Percentiles rank a stretch among this genome's conserved stretches.
phyloP scores from a whole-genome alignment of 306 rosid genomes.

The Ormosia semicastrata region DNA sequence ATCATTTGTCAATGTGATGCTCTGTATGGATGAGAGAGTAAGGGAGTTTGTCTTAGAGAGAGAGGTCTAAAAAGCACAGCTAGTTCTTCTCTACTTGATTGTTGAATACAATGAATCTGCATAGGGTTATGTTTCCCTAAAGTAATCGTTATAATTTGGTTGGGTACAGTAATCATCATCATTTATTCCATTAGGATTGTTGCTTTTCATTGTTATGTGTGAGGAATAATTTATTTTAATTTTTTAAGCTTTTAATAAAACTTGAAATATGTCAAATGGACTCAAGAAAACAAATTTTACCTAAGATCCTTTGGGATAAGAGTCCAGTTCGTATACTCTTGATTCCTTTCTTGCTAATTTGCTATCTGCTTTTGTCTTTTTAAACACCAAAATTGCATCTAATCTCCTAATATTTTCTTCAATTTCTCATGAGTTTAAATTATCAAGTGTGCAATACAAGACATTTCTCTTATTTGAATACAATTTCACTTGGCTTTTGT shows the following conservation, averaged over 20 bases:
- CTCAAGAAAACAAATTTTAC: no score
- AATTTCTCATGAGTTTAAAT: background rate
- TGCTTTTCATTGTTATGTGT: background rate
- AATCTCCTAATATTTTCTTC: background rate
- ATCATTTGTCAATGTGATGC: no score
- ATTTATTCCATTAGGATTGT: background rate
- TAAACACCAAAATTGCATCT: background rate
- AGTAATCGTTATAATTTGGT: no score
- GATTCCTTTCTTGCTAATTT: background rate
- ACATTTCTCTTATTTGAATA: background rate
- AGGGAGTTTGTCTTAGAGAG: background rate
- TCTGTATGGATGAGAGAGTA: background rate
- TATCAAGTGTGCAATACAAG: background rate
- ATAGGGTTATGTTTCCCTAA: background rate
- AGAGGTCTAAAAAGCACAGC: background rate
- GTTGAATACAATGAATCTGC: background rate
- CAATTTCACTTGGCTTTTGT: background rate
- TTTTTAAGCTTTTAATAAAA: background rate
- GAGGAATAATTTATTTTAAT: background rate
- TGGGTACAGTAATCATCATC: background rate
- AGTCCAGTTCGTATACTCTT: no score
- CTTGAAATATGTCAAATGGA: background rate
- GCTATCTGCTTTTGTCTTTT: background rate
- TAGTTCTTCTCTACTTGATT: background rate
- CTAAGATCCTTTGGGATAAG: no score